phyloP scores from a whole-genome alignment of 305 asterid genomes.

The Fraxinus platypoda region DNA sequence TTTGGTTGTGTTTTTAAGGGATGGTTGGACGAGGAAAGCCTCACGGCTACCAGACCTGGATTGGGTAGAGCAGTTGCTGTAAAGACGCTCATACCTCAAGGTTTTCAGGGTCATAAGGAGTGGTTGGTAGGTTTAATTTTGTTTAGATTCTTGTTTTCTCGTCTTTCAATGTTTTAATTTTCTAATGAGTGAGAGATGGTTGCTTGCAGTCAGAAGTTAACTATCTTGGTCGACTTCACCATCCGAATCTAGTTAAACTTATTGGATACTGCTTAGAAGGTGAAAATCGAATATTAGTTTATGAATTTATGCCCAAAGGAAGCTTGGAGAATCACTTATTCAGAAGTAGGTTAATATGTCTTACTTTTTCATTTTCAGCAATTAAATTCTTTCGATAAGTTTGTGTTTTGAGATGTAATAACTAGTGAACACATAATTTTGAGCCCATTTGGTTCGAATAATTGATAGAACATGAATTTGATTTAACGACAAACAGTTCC shows the following conservation, averaged over 20 bases:
- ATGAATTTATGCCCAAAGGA: slow-evolving; percentile 77
- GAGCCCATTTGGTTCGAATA: not conserved
- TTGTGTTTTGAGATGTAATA: not conserved
- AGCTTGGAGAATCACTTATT: slow-evolving; percentile 76
- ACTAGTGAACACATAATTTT: not conserved
- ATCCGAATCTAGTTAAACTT: slow-evolving; percentile 72
- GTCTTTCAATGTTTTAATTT: not conserved
- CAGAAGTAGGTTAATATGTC: slow-evolving; percentile 34
- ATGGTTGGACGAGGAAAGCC: slow-evolving; percentile 58
- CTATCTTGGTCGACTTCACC: slow-evolving; percentile 71
- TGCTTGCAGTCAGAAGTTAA: slow-evolving; percentile 70
- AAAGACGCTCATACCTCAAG: slow-evolving; percentile 61
- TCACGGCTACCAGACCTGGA: slow-evolving; percentile 47
- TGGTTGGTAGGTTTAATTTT: slow-evolving; percentile 65
- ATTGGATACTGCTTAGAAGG: slow-evolving; percentile 72
- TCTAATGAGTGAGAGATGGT: not conserved
- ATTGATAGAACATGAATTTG: not conserved
- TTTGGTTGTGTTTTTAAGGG: slow-evolving; percentile 80
- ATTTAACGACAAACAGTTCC: not conserved
- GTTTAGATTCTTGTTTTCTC: not conserved
- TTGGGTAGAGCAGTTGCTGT: slow-evolving; percentile 65
- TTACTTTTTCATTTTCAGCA: not conserved
- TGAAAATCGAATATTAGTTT: slow-evolving; percentile 67
- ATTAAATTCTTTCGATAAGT: not conserved
- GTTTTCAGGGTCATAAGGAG: slow-evolving; percentile 85